Base-by-base conservation (phyloP, 805 yeast genomes). In the Cyberlindnera euphorbiae region DNA sequence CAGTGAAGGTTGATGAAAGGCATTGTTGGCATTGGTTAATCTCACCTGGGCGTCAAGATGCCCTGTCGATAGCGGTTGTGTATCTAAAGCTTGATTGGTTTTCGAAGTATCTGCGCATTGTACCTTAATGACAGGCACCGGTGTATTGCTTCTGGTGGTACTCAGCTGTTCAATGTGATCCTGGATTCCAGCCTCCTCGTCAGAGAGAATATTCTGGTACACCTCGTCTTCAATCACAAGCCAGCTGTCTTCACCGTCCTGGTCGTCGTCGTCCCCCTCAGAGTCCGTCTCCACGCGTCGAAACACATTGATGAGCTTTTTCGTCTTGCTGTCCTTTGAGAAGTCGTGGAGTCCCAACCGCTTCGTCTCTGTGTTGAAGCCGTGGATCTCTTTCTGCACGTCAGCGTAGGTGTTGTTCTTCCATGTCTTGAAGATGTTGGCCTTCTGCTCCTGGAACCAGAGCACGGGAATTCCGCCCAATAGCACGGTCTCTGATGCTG, bases 391-490 rank as follows among this genome's bases (percentile, higher is more conserved):
- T n/a, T 37, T 14, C 10, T 32, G 30, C 10, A 36, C 32, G 14
- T 39, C 38, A 8, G 32, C 3, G 21, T 31, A 37, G 1, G 44
- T 28, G 15, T 25, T 17, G 19, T 38, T 42, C 6, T 44, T 27
- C 31, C 52, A 41, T 3, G 48, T 33, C 22, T 42, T 44, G 19
- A 60, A 18, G n/a, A 60, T 17, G 7, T 54, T 50, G n/a, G 48
- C 48, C 16, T 46, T 54, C 12, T 58, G 59, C 30, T 70, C 69
- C 14, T 58, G 44, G 13, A 62, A 50, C 87, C 86, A 82, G 10
- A 69, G 53, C 17, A 59, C 56, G 0, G 89, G 90, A 2, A 79
- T 53, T 1, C 68, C 63, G 0, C 90, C 90, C 5, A 83, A 45
- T 8, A 80, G 58, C 0, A 72, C 56, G 2, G 69, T 62, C 32